These are phyloP conservation scores for Handroanthus guayacan DNA, from an alignment of 257 asterid genomes.

Conservation along the genomic window DNA sequence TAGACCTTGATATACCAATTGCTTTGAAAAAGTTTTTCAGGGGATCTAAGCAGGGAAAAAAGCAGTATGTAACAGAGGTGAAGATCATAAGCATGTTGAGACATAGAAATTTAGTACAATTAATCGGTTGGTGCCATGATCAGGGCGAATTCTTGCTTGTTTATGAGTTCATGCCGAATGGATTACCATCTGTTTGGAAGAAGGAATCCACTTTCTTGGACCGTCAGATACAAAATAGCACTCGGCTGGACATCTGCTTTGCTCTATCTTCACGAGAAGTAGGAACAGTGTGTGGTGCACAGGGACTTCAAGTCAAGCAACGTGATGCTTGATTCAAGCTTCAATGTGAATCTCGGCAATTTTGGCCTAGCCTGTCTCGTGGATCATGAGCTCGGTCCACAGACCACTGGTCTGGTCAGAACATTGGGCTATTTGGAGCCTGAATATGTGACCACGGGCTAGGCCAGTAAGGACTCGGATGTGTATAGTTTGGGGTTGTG, in stretches of 20 bases:
- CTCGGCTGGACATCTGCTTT: conserved; percentile 41
- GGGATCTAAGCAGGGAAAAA: conserved; percentile 39
- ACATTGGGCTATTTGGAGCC: conserved; percentile 47
- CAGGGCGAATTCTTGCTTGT: conserved; percentile 38
- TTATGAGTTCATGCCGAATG: conserved; percentile 46
- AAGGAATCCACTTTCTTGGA: conserved; percentile 19
- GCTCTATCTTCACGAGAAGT: conserved; percentile 43
- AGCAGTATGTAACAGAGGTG: conserved; percentile 42
- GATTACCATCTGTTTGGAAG: conserved; percentile 39
- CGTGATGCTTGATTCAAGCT: conserved; percentile 43
- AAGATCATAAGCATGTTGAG: conserved; percentile 45
- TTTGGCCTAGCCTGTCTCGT: conserved; percentile 42
- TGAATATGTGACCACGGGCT: conserved; percentile 33
- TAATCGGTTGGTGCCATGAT: conserved; percentile 51
- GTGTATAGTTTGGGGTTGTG: conserved; percentile 50
- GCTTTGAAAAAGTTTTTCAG: conserved; percentile 40
- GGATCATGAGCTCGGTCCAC: conserved; percentile 36
- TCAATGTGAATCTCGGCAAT: conserved; percentile 47
- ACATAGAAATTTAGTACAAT: conserved; percentile 44
- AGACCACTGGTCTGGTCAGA: conserved; percentile 42
- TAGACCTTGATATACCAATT: conserved; percentile 26
- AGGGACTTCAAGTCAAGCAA: conserved; percentile 47
- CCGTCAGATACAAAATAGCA: conserved; percentile 34
- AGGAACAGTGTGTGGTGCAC: conserved; percentile 49
- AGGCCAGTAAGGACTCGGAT: conserved; percentile 47